Base-by-base conservation (phyloP, 108 stramenopile species). In the Fragilariopsis cylindrus region DNA sequence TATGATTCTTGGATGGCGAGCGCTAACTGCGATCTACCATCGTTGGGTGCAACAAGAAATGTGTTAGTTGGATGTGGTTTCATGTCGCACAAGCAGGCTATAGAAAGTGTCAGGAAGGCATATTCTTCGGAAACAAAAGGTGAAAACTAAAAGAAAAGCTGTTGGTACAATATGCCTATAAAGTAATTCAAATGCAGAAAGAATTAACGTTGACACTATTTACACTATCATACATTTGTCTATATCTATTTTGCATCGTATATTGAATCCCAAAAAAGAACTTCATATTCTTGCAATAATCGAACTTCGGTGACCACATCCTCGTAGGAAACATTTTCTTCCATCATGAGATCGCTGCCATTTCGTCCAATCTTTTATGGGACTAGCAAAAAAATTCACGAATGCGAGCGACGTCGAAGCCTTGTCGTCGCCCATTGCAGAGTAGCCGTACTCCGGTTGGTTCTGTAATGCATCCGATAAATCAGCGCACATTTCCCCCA, bases 271-370 rank as follows among this genome's bases (percentile, higher is more conserved):
- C 78, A 79, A 50, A 79, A 79, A 8, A 73, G 30, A 5, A 78
- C 70, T 73, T 79, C 73, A 72, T 77, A 85, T 67, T 66, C 81
- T 82, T 58, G 82, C 52, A 67, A 78, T 73, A 71, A 80, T 71
- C 60, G 78, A 72, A 78, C 85, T 72, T 50, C 85, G 74, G 39
- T 79, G 69, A 67, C 85, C 67, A 66, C 65, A 58, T 65, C 84
- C 76, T 73, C 74, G 16, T 80, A 80, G 7, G 68, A 43, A 5
- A 64, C 60, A 19, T 53, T 69, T 12, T 76, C 76, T 18, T 72
- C 55, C 45, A 71, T 75, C 41, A 81, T 81, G 47, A 81, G 6
- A 55, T 42, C 11, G 74, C 80, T 15, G 80, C 80, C 80, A 81
- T 81, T 41, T 72, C 60, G 71, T 81, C 80, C 45, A 81, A 30